Conservation (phyloP, 202 grass and related monocot genomes). For the Bolboschoenoplectus hybrid region DNA sequence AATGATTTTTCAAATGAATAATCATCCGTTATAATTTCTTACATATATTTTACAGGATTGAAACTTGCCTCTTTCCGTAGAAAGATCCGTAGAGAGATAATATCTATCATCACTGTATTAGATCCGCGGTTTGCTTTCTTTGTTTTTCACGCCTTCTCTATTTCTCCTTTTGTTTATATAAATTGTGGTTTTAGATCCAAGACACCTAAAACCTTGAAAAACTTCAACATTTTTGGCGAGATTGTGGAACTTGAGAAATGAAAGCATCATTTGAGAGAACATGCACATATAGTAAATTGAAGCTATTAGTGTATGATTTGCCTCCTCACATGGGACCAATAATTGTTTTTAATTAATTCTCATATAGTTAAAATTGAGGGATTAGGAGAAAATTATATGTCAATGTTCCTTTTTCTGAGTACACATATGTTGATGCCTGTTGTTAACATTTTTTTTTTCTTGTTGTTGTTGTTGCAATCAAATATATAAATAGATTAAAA, state of each 20-base stretch:
- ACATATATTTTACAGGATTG: no score
- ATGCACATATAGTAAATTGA: background rate
- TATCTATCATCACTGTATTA: no score
- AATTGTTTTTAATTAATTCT: background rate
- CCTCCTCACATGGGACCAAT: background rate
- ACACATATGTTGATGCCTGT: background rate
- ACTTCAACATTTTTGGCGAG: background rate
- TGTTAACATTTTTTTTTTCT: no score
- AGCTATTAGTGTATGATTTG: background rate
- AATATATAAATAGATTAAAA: no score
- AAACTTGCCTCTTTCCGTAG: no score
- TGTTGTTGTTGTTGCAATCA: no score
- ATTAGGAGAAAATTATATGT: background rate
- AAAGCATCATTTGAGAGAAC: background rate
- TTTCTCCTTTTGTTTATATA: background rate
- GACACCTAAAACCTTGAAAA: background rate
- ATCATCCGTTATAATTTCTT: no score
- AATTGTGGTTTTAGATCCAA: conserved; percentile 8
- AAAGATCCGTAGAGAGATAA: no score
- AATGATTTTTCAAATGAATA: no score
- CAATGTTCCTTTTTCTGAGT: background rate
- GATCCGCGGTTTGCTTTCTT: background rate
- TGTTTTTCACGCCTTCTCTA: background rate
- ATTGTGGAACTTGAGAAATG: background rate
- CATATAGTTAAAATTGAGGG: background rate